Evolutionary conservation across 2,329 filamentous ascomycete species (phyloP).

Genomic region (Fusarium siculi): DNA sequence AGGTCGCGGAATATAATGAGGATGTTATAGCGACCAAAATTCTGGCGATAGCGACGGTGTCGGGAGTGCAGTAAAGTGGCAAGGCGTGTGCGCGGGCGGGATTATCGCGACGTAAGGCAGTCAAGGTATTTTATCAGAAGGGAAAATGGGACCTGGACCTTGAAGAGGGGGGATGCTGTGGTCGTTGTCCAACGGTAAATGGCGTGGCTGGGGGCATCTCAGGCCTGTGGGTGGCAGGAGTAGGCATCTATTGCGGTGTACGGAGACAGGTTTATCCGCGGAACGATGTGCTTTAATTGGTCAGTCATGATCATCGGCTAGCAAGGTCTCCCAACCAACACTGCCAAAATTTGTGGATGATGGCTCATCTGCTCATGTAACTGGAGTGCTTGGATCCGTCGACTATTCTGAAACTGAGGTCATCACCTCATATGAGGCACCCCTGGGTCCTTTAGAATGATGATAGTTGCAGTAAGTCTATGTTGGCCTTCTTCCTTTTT

Average conservation of each 20-base stretch:
- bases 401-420: conserved; percentile 8
- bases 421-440: neutral
- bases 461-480: neutral
- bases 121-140: conserved; percentile 40
- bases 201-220: conserved; percentile 52
- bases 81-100: conserved; percentile 37
- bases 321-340: conserved; percentile 22
- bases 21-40: conserved; percentile 41
- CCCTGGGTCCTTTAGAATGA: neutral
- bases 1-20: conserved; percentile 36
- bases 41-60: conserved; percentile 38
- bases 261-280: conserved; percentile 9
- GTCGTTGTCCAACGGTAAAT: conserved; percentile 49
- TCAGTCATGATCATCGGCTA: neutral
- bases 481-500: neutral
- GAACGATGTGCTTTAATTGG: neutral
- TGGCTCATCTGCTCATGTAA: conserved; percentile 5
- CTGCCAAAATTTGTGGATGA: conserved; percentile 11
- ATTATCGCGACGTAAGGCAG: conserved; percentile 38
- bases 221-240: conserved; percentile 32
- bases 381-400: conserved; percentile 11
- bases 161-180: conserved; percentile 42
- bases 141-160: conserved; percentile 46
- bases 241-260: neutral
- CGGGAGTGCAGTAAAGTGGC: conserved; percentile 36